Evolutionary conservation across 805 yeast species (phyloP).

Genomic region (Nakazawaea siamensis): DNA sequence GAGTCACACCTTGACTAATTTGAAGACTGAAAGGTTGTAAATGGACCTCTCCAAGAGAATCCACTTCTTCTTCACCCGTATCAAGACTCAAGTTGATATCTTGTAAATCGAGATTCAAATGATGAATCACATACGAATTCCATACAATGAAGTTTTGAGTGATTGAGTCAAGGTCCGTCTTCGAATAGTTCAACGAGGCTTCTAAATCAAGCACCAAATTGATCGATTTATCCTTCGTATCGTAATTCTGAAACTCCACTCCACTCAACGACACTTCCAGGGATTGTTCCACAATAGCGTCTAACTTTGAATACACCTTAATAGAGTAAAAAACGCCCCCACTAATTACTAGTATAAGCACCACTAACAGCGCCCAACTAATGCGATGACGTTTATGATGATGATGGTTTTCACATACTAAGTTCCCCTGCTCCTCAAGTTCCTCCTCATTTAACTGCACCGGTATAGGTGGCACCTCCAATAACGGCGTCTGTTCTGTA

Average conservation of each 20-base stretch:
- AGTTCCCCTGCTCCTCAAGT: background rate
- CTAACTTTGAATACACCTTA: conserved; percentile 1
- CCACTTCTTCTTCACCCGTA: background rate
- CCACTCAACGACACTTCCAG: conserved; percentile 2
- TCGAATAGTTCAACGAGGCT: conserved; percentile 1
- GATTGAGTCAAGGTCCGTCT: background rate
- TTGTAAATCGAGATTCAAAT: conserved; percentile 6
- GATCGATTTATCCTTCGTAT: conserved; percentile 3
- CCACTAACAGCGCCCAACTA: background rate
- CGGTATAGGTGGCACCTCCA: conserved; percentile 6
- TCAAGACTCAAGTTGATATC: conserved; percentile 4
- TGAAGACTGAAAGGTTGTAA: conserved; percentile 5
- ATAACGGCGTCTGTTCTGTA: too few species aligned
- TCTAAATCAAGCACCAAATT: conserved; percentile 4
- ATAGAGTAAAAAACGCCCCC: background rate
- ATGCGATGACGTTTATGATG: background rate
- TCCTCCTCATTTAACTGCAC: conserved; percentile 2
- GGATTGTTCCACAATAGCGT: conserved; percentile 1
- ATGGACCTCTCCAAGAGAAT: conserved; percentile 4
- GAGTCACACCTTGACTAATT: conserved; percentile 2
- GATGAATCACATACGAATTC: conserved; percentile 6
- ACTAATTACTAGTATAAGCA: background rate
- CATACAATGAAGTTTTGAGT: conserved; percentile 2
- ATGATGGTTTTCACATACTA: conserved; percentile 5
- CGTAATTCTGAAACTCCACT: background rate